Conservation (phyloP, 139 green algal species). For the Picochlorum sp. region DNA sequence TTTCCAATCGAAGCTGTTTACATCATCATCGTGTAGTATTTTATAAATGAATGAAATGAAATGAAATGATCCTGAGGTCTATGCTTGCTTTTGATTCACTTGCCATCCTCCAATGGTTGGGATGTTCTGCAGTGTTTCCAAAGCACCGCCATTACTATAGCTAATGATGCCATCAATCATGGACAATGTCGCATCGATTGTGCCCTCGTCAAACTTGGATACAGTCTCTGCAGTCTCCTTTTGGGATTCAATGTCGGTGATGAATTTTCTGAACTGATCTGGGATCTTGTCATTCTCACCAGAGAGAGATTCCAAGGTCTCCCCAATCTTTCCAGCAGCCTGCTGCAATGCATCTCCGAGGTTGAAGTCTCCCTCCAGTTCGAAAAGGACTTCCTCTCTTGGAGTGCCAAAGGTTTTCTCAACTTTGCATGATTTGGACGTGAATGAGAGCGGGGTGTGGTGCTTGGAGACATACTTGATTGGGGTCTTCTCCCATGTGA, state of each 20-base stretch:
- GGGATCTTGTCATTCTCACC: not conserved
- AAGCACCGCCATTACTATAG: not conserved
- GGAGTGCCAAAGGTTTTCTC: constrained; percentile 22
- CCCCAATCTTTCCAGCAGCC: not conserved
- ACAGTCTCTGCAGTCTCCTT: not conserved
- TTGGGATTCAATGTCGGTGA: not conserved
- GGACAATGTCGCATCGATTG: not conserved
- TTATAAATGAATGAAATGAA: not conserved
- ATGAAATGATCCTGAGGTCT: not conserved
- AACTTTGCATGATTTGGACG: constrained; percentile 27
- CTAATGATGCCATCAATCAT: not conserved
- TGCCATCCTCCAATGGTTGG: not conserved
- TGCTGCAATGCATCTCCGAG: not conserved
- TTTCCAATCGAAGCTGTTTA: too few species aligned
- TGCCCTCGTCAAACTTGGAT: constrained; percentile 1
- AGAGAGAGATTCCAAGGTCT: not conserved
- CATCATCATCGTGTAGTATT: not conserved
- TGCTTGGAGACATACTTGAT: constrained; percentile 17
- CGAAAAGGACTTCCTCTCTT: constrained; percentile 20
- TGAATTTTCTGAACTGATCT: not conserved
- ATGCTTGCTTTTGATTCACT: not conserved
- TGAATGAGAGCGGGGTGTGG: constrained; percentile 8
- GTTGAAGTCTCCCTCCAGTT: constrained; percentile 19
- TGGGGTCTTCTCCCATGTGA: constrained; percentile 11
- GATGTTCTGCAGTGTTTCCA: not conserved